Evolutionary conservation across 345 rosid species (phyloP).

Genomic region (Camelina neglecta): DNA sequence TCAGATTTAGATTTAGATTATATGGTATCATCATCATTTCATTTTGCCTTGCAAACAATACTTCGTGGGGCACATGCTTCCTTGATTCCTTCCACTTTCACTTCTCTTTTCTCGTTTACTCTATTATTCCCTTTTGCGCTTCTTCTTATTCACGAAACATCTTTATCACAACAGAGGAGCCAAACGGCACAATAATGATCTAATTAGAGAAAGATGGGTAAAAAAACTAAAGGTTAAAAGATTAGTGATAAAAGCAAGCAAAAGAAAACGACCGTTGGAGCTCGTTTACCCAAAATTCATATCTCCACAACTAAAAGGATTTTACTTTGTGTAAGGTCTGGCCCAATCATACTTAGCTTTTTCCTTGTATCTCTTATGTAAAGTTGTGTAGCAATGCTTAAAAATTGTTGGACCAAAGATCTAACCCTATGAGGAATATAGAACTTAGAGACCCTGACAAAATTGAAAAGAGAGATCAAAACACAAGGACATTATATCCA

Average conservation of each 20-base stretch:
- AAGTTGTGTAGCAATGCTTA: constrained; percentile 6
- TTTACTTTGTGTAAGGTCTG: constrained; percentile 15
- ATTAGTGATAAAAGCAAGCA: constrained; percentile 1
- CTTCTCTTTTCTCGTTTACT: constrained; percentile 4
- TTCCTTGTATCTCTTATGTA: constrained; percentile 1
- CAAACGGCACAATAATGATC: constrained; percentile 21
- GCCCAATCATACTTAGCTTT: constrained; percentile 15
- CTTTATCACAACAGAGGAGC: constrained; percentile 13
- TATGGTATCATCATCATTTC: background rate
- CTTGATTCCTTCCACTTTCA: constrained; percentile 38
- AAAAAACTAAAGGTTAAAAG: background rate
- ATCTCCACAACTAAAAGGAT: constrained; percentile 5
- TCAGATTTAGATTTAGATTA: background rate
- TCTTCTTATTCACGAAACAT: constrained; percentile 3
- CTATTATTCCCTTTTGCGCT: background rate
- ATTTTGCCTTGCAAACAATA: constrained; percentile 24
- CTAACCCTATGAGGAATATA: background rate
- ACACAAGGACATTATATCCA: background rate
- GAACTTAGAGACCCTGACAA: background rate
- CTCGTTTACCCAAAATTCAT: constrained; percentile 18
- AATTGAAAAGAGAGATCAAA: background rate
- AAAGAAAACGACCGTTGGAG: constrained; percentile 37
- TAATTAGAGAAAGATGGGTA: background rate
- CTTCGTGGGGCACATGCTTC: constrained; percentile 43
- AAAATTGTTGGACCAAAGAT: constrained; percentile 1